Evolutionary conservation across 2,329 filamentous ascomycete species (phyloP), one percentile per base, ranked within the genome.

Genomic region (Fusarium camptoceras): DNA sequence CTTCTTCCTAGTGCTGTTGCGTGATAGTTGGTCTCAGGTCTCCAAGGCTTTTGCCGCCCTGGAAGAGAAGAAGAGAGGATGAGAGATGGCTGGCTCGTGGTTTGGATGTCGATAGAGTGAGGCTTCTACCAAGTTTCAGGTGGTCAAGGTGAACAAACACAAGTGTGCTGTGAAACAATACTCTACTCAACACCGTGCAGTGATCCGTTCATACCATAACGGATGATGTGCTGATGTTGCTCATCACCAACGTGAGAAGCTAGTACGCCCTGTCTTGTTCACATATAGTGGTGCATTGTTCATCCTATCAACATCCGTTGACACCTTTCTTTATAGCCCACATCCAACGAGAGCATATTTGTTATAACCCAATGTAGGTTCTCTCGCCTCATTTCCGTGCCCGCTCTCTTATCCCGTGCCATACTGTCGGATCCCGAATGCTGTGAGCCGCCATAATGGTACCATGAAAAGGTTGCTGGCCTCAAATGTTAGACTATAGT

Each of bases 11-110:
- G 78, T 76, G 27, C 56, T 80, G 31, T 59, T 80, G n/a, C 67
- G 62, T 44, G 78, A 80, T 61, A 80, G 78, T 55, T 77, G 73
- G 68, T 46, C 41, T 15, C 73, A 78, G 54, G 75, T 75, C 16
- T 47, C 55, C 27, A 64, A 37, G 50, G 78, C 78, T 2, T 78
- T 80, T 55, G 49, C 43, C 12, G 74, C 71, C 18, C 49, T 78
- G 47, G 64, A 71, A 16, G 66, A 73, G 31, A 64, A 55, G 44
- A 78, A 76, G 65, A 54, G 22, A 12, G 51, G 71, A 27, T 34
- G 30, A 4, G 20, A 4, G 28, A 20, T 30, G 24, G 25, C 31
- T 28, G 12, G n/a, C n/a, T 24, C 8, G 37, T 31, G 50, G 14
- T 27, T 24, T 30, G 22, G 25, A 25, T 27, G 28, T 20, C n/a